Percentiles rank a stretch among this genome's conserved stretches.
Conservation (phyloP, 805 yeast species). For the Metschnikowia lochheadii region DNA sequence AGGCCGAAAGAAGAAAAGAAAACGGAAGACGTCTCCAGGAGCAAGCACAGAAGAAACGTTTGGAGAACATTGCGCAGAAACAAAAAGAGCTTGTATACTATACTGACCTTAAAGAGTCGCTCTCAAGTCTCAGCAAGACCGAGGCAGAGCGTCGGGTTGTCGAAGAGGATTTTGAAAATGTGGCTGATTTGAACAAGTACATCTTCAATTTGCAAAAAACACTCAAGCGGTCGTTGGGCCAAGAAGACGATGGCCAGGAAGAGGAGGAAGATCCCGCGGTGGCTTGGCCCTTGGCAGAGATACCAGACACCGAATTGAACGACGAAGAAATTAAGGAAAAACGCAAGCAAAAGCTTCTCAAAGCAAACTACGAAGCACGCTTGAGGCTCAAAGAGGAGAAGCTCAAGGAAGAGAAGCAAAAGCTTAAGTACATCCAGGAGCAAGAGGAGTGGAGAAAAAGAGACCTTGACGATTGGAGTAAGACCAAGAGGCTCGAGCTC, state of each 20-base stretch:
- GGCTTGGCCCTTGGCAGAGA: conserved; percentile 65
- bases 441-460: conserved; percentile 75
- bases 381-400: conserved; percentile 78
- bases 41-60: conserved; percentile 81
- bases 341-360: conserved; percentile 73
- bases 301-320: conserved; percentile 77
- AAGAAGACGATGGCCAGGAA: conserved; percentile 56
- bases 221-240: conserved; percentile 60
- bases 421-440: conserved; percentile 55
- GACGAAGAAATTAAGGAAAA: conserved; percentile 85
- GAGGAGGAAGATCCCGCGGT: conserved; percentile 47
- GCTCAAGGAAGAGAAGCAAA: conserved; percentile 55
- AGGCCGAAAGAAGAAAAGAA: conserved; percentile 76
- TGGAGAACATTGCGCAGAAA: conserved; percentile 74
- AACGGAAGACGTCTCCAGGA: conserved; percentile 87
- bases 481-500: conserved; percentile 59
- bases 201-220: conserved; percentile 61
- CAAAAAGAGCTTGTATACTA: conserved; percentile 78
- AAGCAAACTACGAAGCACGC: conserved; percentile 87
- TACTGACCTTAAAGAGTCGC: conserved; percentile 49
- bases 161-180: conserved; percentile 75
- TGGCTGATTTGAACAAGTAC: conserved; percentile 66
- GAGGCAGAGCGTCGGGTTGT: conserved; percentile 53
- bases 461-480: conserved; percentile 78
- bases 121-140: conserved; percentile 48